Base-by-base conservation (phyloP, 495 filamentous ascomycete genomes). In the Aspergillus ellipticus region DNA sequence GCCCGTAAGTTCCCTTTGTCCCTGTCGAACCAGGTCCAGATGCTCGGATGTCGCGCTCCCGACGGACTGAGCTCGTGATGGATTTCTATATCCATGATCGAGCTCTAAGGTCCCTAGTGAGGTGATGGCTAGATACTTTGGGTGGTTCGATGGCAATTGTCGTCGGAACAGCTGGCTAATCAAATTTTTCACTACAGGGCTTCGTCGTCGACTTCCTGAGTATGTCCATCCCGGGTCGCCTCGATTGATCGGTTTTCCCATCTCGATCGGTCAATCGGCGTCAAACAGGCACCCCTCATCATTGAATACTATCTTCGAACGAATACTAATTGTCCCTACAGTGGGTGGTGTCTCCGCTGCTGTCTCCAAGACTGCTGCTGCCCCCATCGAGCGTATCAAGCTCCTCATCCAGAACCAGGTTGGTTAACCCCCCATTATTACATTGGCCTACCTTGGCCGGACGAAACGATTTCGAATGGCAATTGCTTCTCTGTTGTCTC, bases 361-460 rank as follows among this genome's bases (percentile, higher is more conserved):
- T 79, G 92, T 98, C 87, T 97, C 94, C 68, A 98, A 98, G 89
- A 98, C 94, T 65, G 95, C 95, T 72, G 94, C 94, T 76, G 94
- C 94, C 80, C 94, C 94, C 79, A 98, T 98, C 69, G 94, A 98
- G 91, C 94, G 94, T 89, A 88, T 98, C 82, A 98, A 98, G 91
- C 94, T 98, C 72, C 89, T 98, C 68, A 96, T 98, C 84, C 94
- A 98, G 85, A 98, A 97, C 84, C 94, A 98, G 88, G 93, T 97
- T 73, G 58, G 68, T 71, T 43, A 58, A 19, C 11, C 57, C 11
- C 57, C 53, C 17, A 39, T 39, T 13, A 37, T 5, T 15, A 39
- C 35, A 8, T 15, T 15, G 5, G 13, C 13, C 11, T 15, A 5
- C 3, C 2, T 13, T 39, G 35, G 35, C 11, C 11, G 35, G 5